Conservation (phyloP, 768 basidiomycete species). For the Kwoniella sp. region DNA sequence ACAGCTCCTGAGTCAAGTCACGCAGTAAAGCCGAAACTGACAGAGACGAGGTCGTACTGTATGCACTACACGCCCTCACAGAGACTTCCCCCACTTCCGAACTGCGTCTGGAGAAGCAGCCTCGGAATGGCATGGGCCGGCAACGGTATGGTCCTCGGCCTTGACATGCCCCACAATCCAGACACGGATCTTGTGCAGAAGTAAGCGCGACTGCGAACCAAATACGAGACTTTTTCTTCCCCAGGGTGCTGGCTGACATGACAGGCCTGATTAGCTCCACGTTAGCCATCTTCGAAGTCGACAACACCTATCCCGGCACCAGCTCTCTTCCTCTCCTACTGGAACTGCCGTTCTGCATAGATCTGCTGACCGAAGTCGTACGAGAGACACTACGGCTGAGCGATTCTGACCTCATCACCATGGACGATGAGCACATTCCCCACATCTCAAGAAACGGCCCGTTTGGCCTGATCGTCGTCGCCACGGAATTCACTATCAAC, state of each 20-base stretch:
- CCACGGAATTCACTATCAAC: conserved; percentile 11
- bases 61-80: background rate
- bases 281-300: conserved; percentile 7
- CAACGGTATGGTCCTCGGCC: background rate
- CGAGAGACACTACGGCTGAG: background rate
- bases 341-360: conserved; percentile 10
- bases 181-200: conserved; percentile 2
- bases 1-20: no score
- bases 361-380: background rate
- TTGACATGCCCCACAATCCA: conserved; percentile 10
- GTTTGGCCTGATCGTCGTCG: conserved; percentile 2
- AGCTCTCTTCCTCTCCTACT: conserved; percentile 11
- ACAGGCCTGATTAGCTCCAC: background rate
- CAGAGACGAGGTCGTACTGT: no score
- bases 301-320: conserved; percentile 6
- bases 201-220: background rate
- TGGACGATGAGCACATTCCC: background rate
- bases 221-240: background rate
- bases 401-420: conserved; percentile 1
- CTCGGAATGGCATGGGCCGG: conserved; percentile 14
- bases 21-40: no score
- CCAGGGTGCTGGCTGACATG: background rate
- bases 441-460: conserved; percentile 6
- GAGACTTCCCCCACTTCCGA: background rate
- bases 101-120: conserved; percentile 7